These are phyloP conservation scores for Populus davidiana DNA, from an alignment of 345 rosid species.

Conservation along the genomic window DNA sequence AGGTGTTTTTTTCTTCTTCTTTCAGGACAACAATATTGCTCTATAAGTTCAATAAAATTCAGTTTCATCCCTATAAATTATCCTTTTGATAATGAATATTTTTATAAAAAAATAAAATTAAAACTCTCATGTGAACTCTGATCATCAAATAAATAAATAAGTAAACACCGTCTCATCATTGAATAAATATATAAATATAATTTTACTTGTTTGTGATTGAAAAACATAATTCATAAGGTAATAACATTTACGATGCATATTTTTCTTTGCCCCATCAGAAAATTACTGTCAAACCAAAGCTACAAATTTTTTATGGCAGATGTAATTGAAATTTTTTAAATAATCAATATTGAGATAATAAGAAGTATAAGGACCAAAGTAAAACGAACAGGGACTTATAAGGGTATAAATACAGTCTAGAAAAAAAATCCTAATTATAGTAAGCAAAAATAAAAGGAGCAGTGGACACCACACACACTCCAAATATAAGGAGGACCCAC, in stretches of 20 bases:
- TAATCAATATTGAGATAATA: neutral
- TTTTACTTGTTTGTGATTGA: neutral
- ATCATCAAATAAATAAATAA: neutral
- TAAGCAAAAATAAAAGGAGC: neutral
- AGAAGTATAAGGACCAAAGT: neutral
- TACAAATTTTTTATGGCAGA: neutral
- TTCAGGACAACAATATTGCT: no score
- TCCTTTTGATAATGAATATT: no score
- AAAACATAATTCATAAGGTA: no score
- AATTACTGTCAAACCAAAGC: neutral
- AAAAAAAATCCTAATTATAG: neutral
- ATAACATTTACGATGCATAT: no score
- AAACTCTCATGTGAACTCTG: no score
- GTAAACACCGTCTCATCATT: neutral
- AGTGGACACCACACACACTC: neutral
- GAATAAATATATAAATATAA: neutral
- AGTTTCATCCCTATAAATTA: no score
- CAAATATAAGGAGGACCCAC: conserved; percentile 3
- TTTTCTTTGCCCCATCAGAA: no score
- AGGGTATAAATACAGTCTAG: neutral
- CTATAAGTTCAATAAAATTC: no score
- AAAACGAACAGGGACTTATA: neutral
- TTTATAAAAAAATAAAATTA: no score
- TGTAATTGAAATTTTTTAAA: neutral
- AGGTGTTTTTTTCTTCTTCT: no score